Conservation (phyloP, 352 stramenopile genomes). For the Pythium scleroteichum region DNA sequence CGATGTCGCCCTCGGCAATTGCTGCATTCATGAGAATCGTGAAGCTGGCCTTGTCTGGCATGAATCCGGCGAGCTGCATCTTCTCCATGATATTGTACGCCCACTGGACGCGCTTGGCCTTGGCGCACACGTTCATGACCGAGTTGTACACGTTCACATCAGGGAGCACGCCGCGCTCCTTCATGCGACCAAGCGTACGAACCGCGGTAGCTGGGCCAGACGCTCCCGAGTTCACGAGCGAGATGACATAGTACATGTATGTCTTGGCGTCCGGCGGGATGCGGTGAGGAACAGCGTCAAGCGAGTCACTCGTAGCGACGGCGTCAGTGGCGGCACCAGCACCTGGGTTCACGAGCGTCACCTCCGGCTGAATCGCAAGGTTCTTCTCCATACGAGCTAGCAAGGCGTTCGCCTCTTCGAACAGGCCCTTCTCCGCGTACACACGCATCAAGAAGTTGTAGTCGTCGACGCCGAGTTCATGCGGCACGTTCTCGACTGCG, state of each 20-base stretch:
- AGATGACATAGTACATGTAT: conserved; percentile 81
- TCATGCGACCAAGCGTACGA: conserved; percentile 78
- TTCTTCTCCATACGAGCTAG: conserved; percentile 77
- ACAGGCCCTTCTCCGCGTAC: conserved; percentile 65
- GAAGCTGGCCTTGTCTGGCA: conserved; percentile 67
- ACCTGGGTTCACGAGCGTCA: conserved; percentile 16
- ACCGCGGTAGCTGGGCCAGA: conserved; percentile 52
- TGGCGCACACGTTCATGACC: conserved; percentile 84
- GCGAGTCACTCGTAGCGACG: conserved; percentile 18
- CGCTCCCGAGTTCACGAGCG: conserved; percentile 47
- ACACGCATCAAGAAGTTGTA: conserved; percentile 79
- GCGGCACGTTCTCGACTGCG: conserved; percentile 17
- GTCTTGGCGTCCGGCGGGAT: conserved; percentile 55
- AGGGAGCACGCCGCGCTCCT: conserved; percentile 63
- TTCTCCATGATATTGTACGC: conserved; percentile 87
- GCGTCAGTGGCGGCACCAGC: neutral
- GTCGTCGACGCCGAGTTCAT: conserved; percentile 56
- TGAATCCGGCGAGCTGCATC: conserved; percentile 75
- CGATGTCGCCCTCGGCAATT: conserved; percentile 68
- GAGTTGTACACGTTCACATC: conserved; percentile 68
- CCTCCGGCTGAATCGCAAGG: conserved; percentile 23
- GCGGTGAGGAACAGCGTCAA: conserved; percentile 52
- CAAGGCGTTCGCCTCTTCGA: conserved; percentile 68
- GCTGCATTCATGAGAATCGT: conserved; percentile 81
- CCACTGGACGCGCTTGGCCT: conserved; percentile 61